Base-by-base conservation (phyloP, 345 rosid species). In the Moricandia arvensis region DNA sequence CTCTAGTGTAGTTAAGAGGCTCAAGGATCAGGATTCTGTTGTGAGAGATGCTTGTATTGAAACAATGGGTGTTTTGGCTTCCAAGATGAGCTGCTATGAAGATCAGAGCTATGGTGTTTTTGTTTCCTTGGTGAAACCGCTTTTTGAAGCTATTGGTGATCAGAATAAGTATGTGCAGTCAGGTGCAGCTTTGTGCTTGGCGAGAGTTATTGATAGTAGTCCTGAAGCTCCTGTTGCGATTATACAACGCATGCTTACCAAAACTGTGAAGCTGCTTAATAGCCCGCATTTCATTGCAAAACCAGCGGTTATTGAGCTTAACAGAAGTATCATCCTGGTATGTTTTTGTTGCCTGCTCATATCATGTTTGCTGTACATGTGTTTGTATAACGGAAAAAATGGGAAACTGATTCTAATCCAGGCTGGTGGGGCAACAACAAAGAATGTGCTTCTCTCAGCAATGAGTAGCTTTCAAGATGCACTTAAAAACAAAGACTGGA, bases 401-500 rank as follows among this genome's bases (percentile, higher is more conserved):
- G 47, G 37, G 27, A 38, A 10, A 65, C 51, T 59, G 43, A 55
- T 60, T 55, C 68, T 76, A 51, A 35, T 86, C 30, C 81, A 93
- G 98, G 97, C 97, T 30, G 98, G 97, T 34, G 98, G 97, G 75
- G 96, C 97, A 49, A 79, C 86, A 1, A 75, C 91, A 7, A 84
- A 80, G 74, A 79, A 54, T 79, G 76, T 85, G 80, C 77, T 94
- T 12, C 62, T 88, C 8, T 84, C 96, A 10, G 96, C 98, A 69
- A 79, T 91, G 70, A 30, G 80, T 78, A 84, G 88, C 82, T 84
- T 94, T 51, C 93, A 87, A 81, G 95, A 87, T 67, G 90, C 93
- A 7, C 92, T 94, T 26, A 88, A 86, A 68, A 86, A 80, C 59
- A 84, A 82, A 31, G 97, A 94, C 75, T 94, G 98, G 98, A 73